Evolutionary conservation across 495 filamentous ascomycete genomes (phyloP).

Genomic region (Aspergillus sclerotioniger): DNA sequence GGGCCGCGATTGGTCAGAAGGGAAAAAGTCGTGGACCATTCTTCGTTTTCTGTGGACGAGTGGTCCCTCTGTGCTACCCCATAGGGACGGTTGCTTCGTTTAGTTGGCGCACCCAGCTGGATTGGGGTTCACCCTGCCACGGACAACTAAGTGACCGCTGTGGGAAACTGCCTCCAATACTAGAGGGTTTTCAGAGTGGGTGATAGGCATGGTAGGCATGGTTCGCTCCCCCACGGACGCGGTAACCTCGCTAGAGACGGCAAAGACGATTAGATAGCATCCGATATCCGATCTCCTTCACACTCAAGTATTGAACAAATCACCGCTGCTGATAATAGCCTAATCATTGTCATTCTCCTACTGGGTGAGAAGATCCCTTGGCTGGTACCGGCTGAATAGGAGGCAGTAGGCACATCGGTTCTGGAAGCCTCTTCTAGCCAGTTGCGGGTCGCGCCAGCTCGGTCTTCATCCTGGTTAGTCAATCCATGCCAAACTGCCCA

Average conservation of each 20-base stretch:
- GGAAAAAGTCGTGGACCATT: neutral
- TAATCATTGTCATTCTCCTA: neutral
- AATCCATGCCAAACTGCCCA: neutral
- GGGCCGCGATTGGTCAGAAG: neutral
- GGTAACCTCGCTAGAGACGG: neutral
- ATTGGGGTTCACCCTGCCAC: neutral
- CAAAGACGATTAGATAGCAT: neutral
- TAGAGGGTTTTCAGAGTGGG: neutral
- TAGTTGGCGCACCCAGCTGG: neutral
- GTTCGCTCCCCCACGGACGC: neutral
- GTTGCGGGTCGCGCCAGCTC: constrained; percentile 10
- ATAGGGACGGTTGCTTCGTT: neutral
- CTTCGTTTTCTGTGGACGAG: neutral
- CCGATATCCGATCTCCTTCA: neutral
- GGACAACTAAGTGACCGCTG: neutral
- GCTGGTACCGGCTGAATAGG: constrained; percentile 4
- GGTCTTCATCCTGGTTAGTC: neutral
- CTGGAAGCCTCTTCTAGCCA: constrained; percentile 6
- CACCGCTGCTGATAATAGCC: neutral
- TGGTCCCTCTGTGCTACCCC: neutral
- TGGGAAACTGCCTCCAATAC: neutral
- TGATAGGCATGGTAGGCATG: neutral
- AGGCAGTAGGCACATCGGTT: constrained; percentile 2
- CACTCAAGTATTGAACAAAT: neutral
- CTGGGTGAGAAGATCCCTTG: constrained; percentile 1